Evolutionary conservation across 2,329 filamentous ascomycete genomes (phyloP), one percentile per base, ranked within the genome.

Genomic region (Pseudopyrenochaeta lycopersici): DNA sequence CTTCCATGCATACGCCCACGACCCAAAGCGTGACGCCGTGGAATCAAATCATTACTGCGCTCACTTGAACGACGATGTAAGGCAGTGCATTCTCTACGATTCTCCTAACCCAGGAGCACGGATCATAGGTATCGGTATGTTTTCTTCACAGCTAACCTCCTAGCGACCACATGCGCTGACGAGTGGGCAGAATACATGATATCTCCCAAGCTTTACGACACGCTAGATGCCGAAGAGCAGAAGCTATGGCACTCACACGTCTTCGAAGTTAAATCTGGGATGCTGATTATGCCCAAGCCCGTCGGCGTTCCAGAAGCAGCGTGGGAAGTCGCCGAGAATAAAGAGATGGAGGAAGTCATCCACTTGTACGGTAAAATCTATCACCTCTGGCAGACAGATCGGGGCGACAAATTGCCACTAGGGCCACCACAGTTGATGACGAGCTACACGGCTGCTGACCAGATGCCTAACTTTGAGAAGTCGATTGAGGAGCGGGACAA

Each of bases 1-100:
- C 12, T 92, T 93, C 69, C 91, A 95, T 69, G 85, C 88, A 43
- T 94, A 94, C 69, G 88, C 87, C n/a, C 82, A 85, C 21, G 89
- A 94, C 43, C 85, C 87, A 0, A 82, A 78, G 1, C 85, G 90
- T 12, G 45, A 50, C 14, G 82, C 80, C 38, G 87, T 96, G 1
- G 90, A 95, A 71, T 80, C 90, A 0, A 92, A 94, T 68, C 91
- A 96, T 73, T 96, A 95, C 76, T 96, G 92, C 71, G 84, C 88
- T 1, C 91, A 95, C 66, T 66, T 95, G 3, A 92, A 84, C 56
- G 83, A 88, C 66, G 91, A 95, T 58, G 82, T 96, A 51, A 85
- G 92, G 3, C 91, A 96, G 80, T 96, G 92, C 73, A 85, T 96
- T 27, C 84, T 96, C 57, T 96, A 95, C 78, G 91, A 96, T 75